Base-by-base conservation (phyloP, 306 rosid genomes). In the Arachis hypogaea region DNA sequence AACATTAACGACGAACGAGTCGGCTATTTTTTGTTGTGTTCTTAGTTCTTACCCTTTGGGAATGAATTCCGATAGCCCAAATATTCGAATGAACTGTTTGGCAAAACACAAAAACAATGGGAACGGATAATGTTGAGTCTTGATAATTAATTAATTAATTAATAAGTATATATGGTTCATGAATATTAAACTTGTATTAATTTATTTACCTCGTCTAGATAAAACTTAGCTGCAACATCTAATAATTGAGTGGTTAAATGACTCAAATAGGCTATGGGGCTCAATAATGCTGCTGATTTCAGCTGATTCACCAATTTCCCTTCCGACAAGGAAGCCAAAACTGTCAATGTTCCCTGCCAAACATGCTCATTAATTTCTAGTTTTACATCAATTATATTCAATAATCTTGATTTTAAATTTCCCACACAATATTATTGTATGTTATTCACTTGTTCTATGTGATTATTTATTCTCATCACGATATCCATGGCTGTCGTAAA, bases 241-340 rank as follows among this genome's bases (percentile, higher is more conserved):
- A 91, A 96, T 7, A 92, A 80, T 50, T 83, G 80, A 11, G 93
- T 85, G 46, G 12, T 84, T 89, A 94, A 86, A 78, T 92, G 92
- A 81, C 84, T 89, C 78, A 92, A 76, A 77, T 89, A 92, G 40
- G 96, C 96, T 51, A 92, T 68, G 6, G 99, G 99, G 72, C 96
- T 88, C 63, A 94, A 63, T 66, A 94, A 69, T 1, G 92, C 95
- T 54, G 92, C 90, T 28, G 99, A 90, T 38, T 82, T 78, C 61
- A 94, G 54, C 72, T 92, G 92, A 46, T 79, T 54, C 67, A 84
- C 83, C 56, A 94, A 68, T n/a, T 66, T 82, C 36, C 97, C 87
- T 75, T 92, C 88, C 0, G 99, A 88, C 59, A 90, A 78, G 2
- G 97, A 87, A 22, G 96, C 96, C 78, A 94, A 63, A 68, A 85